A percentile compares a stretch with the other conserved stretches of the same genome.
Evolutionary conservation across 352 stramenopile species (phyloP).

Genomic region (Globisporangium uncinulatum): DNA sequence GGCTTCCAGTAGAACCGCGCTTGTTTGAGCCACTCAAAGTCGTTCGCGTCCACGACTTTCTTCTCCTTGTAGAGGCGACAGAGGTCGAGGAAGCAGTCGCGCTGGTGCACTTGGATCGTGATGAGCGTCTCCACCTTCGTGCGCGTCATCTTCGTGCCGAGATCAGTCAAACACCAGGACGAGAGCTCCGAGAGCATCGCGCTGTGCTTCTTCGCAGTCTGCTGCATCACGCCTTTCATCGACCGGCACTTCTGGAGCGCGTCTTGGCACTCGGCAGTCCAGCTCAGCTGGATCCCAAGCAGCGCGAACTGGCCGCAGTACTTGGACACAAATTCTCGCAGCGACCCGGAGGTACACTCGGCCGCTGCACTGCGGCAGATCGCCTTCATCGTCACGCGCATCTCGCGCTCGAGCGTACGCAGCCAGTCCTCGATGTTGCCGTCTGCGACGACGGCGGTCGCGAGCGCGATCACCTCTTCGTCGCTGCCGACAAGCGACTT

Average conservation of each 20-base stretch:
- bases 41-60: constrained; percentile 64
- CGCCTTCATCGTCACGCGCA: constrained; percentile 59
- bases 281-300: constrained; percentile 72
- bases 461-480: constrained; percentile 70
- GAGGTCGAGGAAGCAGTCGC: constrained; percentile 72
- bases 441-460: constrained; percentile 43
- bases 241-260: constrained; percentile 71
- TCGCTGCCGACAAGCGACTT: constrained; percentile 66
- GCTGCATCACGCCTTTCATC: constrained; percentile 81
- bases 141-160: constrained; percentile 88
- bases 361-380: constrained; percentile 55
- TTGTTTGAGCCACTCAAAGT: constrained; percentile 85
- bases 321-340: constrained; percentile 70
- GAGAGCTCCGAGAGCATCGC: constrained; percentile 86
- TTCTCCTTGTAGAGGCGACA: constrained; percentile 74
- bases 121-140: constrained; percentile 93
- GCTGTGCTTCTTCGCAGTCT: constrained; percentile 75
- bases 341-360: constrained; percentile 37
- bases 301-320: constrained; percentile 69
- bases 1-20: constrained; percentile 70
- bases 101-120: constrained; percentile 90
- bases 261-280: constrained; percentile 69
- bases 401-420: constrained; percentile 56
- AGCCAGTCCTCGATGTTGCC: constrained; percentile 88
- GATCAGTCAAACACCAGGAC: constrained; percentile 87